Base-by-base conservation (phyloP, 176 grass and related monocot genomes). In the Zoysia pacifica region DNA sequence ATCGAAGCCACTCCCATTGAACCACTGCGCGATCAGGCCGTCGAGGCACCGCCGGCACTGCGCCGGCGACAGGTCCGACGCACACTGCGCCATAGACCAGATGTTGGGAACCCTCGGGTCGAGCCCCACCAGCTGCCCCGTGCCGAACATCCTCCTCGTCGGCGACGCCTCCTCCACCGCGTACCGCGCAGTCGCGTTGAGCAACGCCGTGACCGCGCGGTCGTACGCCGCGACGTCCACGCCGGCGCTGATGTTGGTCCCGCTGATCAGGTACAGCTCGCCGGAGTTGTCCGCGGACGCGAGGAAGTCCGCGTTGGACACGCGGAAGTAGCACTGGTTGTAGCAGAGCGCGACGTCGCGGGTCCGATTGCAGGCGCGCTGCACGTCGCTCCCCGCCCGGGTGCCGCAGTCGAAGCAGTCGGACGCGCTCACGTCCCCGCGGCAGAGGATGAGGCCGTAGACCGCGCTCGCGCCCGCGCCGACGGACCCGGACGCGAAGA, bases 11-110 rank as follows among this genome's bases (percentile, higher is more conserved):
- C 7, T 10, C 11, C 44, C 19, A 12, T 62, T n/a, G 37, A 85
- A 80, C 54, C 83, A 85, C 64, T 20, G 0, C 12, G 12, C 49
- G 10, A 81, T 2, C 5, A 87, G 14, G 12, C 37, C 77, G 2
- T 48, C 37, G 11, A 94, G 81, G 70, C 92, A 94, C 4, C 7
- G 1, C n/a, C 41, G 16, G 69, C 92, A 91, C 18, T 64, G 45
- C 15, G 6, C 42, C 5, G 28, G 70, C 7, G 76, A 16, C 40
- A 89, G 38, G 84, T 94, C 86, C 15, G 81, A 37, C 12, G 83
- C 86, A 81, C 92, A 94, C 89, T 94, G 89, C 20, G 48, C 70
- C 61, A 85, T 62, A 42, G 82, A 77, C 53, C 90, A 94, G 51
- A 94, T 89, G 18, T 38, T 67, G 2, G 78, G 86, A 5, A 48